A percentile compares a stretch with the other conserved stretches of the same genome.
These are phyloP conservation scores for Pseudogymnoascus sp. DNA, from an alignment of 2,329 filamentous ascomycete genomes.

Conservation along the genomic window DNA sequence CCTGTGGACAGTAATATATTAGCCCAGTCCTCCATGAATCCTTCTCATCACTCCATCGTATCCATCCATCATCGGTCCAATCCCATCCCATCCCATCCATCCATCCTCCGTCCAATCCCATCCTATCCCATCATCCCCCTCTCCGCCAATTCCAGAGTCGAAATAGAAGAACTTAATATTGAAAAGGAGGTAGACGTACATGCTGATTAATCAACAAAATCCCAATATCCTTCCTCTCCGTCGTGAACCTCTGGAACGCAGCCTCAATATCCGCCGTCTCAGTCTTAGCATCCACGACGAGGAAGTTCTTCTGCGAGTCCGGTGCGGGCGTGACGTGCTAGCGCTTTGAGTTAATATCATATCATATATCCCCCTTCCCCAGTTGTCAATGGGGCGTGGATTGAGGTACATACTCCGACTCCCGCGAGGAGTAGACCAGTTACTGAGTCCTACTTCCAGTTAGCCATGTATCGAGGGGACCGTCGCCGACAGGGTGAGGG, in stretches of 20 bases:
- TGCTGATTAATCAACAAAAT: slow-evolving; percentile 98
- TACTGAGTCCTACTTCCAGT: slow-evolving; percentile 72
- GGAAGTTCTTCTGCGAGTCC: slow-evolving; percentile 92
- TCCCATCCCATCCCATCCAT: neutral
- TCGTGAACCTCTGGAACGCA: slow-evolving; percentile 83
- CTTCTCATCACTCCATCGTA: neutral
- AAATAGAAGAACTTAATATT: neutral
- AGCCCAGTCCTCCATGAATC: neutral
- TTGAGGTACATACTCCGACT: slow-evolving; percentile 76
- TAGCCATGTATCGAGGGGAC: slow-evolving; percentile 12
- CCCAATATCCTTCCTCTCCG: slow-evolving; percentile 89
- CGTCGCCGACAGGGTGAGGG: neutral
- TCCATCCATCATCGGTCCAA: neutral
- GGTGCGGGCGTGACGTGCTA: slow-evolving; percentile 87
- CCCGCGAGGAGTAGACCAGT: slow-evolving; percentile 92
- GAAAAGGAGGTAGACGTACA: slow-evolving; percentile 42
- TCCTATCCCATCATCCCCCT: neutral
- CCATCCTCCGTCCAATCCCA: neutral
- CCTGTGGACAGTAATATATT: slow-evolving; percentile 40
- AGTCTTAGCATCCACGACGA: slow-evolving; percentile 92
- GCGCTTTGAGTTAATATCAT: neutral
- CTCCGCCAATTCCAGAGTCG: neutral
- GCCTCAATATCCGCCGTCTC: slow-evolving; percentile 80
- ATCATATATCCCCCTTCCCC: no score
- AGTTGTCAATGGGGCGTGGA: neutral